Base-by-base conservation (phyloP, 768 basidiomycete genomes). In the Calocybe cyanea region DNA sequence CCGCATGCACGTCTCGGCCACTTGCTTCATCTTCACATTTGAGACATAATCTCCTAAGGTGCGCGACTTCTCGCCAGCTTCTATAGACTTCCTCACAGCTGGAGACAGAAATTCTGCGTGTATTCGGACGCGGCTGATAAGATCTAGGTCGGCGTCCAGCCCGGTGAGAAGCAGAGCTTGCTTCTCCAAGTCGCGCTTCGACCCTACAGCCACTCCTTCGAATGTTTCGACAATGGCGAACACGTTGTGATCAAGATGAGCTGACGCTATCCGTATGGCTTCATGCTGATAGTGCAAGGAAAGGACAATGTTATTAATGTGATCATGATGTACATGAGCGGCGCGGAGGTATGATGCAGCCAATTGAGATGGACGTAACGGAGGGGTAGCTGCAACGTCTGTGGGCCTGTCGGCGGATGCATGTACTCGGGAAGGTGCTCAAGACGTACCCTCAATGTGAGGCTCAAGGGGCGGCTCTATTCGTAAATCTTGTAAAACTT, bases 31-130 rank as follows among this genome's bases (percentile, higher is more conserved):
- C 67, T 83, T 88, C 40, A 70, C 77, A 52, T 72, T 75, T 13
- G 84, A 84, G 19, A 92, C 87, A 62, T 91, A 92, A 59, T 88
- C 87, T 9, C 83, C 87, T 32, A 92, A 63, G 9, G 83, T 85
- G 36, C 89, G 72, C 11, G 76, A 76, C 44, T 70, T 76, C 45
- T 81, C 82, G 2, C 87, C 89, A 0, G 76, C 70, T 47, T 89
- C 85, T 35, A 89, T 85, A 2, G 84, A 80, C 53, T 73, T 81
- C 28, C 85, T 72, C 41, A 82, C 78, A 1, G 77, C 67, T 6
- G 75, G 68, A 13, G 85, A 87, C 64, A 90, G 67, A 52, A 92
- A 91, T 46, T 90, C 87, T 43, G 73, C 70, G 55, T 92, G 87
- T 4, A 92, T 77, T 34, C 68, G 68, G 5, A 92, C 80, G 24